phyloP scores from a whole-genome alignment of 208 protist species.

The Trypanosomatidae sp. region DNA sequence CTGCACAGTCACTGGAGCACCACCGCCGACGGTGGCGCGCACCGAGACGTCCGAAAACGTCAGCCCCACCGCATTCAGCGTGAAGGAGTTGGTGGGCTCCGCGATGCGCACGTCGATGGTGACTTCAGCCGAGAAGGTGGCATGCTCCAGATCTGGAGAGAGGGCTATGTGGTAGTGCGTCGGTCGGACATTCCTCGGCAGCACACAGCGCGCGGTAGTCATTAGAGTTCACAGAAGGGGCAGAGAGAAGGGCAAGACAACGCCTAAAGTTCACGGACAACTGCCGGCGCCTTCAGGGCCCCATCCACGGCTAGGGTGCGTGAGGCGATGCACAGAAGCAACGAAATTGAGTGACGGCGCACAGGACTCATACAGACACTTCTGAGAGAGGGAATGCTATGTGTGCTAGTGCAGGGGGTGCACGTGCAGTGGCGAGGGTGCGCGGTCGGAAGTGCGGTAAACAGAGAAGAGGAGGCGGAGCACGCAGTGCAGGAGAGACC shows the following conservation, averaged over 20 bases:
- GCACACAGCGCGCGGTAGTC: conserved; percentile 39
- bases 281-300: background rate
- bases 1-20: conserved; percentile 19
- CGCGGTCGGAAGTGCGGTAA: background rate
- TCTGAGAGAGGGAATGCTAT: background rate
- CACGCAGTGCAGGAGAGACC: background rate
- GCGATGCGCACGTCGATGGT: conserved; percentile 38
- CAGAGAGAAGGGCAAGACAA: background rate
- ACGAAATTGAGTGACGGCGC: background rate
- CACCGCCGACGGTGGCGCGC: background rate
- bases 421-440: background rate
- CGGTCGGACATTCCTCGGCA: conserved; percentile 52
- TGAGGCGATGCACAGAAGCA: background rate
- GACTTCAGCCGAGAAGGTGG: conserved; percentile 66
- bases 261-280: background rate
- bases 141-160: conserved; percentile 53
- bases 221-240: conserved; percentile 6
- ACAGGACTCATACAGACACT: background rate
- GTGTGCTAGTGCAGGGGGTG: background rate
- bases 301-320: background rate
- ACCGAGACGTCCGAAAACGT: conserved; percentile 43
- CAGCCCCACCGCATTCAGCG: conserved; percentile 70
- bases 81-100: conserved; percentile 36
- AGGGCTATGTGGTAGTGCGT: conserved; percentile 67
- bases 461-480: background rate